These are phyloP conservation scores for Leishmania tarentolae DNA, from an alignment of 208 protist genomes.

Conservation along the genomic window DNA sequence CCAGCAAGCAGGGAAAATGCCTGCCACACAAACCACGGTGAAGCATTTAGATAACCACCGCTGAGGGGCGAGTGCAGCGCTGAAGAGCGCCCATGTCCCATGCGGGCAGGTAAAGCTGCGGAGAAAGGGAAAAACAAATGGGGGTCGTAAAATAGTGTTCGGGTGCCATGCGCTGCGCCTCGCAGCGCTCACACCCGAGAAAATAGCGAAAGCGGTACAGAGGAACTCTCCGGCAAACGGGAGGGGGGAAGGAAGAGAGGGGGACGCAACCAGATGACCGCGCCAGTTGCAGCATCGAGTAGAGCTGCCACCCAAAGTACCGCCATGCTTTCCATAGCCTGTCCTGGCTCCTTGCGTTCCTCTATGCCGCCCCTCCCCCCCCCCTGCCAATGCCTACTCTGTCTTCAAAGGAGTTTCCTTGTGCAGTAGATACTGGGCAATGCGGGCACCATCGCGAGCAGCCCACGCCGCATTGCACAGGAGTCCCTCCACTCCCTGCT, in stretches of 20 bases:
- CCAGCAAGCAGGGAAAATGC: neutral
- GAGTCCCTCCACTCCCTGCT: constrained; percentile 48
- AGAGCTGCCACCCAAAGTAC: neutral
- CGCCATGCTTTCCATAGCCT: neutral
- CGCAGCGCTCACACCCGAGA: neutral
- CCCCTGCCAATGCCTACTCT: neutral
- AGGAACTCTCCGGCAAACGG: neutral
- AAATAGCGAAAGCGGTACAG: neutral
- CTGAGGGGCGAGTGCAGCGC: neutral
- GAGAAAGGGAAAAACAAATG: constrained; percentile 3
- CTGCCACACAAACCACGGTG: neutral
- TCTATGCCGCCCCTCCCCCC: neutral
- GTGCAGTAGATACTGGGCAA: constrained; percentile 21
- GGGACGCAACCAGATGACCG: neutral
- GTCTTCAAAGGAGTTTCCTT: neutral
- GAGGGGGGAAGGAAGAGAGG: no score
- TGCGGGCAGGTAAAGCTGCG: neutral
- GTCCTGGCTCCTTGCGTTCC: neutral
- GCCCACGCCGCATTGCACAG: constrained; percentile 51
- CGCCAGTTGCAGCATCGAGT: neutral
- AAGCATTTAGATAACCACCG: neutral
- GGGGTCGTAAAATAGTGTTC: neutral
- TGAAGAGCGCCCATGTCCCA: neutral
- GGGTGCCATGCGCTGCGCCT: neutral
- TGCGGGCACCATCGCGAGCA: constrained; percentile 22